Evolutionary conservation across 805 yeast species (phyloP), one percentile per base, ranked within the genome.

Genomic region (Yarrowia deformans): DNA sequence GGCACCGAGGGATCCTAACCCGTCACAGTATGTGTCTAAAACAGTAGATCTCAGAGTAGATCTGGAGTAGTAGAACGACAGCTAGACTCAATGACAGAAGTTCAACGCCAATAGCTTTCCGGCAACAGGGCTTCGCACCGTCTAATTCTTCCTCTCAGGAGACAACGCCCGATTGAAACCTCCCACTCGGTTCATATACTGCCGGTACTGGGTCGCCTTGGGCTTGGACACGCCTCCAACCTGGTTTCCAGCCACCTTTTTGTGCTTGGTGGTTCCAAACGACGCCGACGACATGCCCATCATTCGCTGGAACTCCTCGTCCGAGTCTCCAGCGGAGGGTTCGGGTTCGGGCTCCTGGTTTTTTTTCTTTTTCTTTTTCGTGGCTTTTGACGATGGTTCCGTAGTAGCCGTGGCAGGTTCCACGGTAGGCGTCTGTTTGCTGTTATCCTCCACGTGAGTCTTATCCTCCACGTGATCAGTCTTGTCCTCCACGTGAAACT

Each of bases 251-350:
- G 72, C 72, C 13, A 80, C 83, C 39, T 79, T 81, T 69, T 80
- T 79, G 5, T 80, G 80, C 71, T 82, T 82, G 29, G 84, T 81
- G 19, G 79, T 72, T 2, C 77, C 79, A 71, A 82, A 81, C 1
- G 80, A 80, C 12, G 78, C 71, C 12, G 80, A 80, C 12, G 66
- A 60, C 68, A 82, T 81, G 14, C 85, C 85, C 85, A 83, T 83
- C 52, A 82, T 72, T 67, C 80, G 75, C 43, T 77, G 73, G 77
- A 79, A 75, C 23, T 71, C 73, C 7, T 76, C 78, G 3, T 69
- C 68, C 13, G 60, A 72, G 52, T 35, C 66, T n/a, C 13, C 13
- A 37, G 69, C 49, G 3, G n/a, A n/a, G n/a, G 32, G 8, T 45
- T 45, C 48, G 35, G 35, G 37, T 5, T 55, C 45, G 14, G 63